Evolutionary conservation across 805 yeast species (phyloP).

Genomic region (Myxozyma melibiosi): DNA sequence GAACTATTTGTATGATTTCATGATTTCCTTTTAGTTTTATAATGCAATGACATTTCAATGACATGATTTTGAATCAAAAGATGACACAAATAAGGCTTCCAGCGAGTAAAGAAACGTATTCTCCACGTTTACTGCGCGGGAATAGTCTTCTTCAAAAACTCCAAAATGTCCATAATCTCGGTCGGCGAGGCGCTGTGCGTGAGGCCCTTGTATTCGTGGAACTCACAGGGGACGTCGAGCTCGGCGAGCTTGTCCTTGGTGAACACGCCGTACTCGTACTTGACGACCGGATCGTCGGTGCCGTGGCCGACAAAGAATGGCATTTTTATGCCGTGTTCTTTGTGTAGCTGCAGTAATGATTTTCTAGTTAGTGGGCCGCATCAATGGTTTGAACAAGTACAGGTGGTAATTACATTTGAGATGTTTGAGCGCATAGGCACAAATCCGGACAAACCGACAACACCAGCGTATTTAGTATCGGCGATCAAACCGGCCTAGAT

Average conservation of each 20-base stretch:
- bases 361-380: too few relatives aligned
- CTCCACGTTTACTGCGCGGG: conserved; percentile 11
- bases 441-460: conserved; percentile 77
- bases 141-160: conserved; percentile 48
- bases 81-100: too few relatives aligned
- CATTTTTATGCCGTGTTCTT: conserved; percentile 56
- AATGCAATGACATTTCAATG: too few relatives aligned
- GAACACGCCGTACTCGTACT: conserved; percentile 45
- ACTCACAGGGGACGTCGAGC: conserved; percentile 52
- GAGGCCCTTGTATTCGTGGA: conserved; percentile 62
- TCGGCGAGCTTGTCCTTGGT: conserved; percentile 52
- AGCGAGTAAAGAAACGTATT: too few relatives aligned
- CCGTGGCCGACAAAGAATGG: conserved; percentile 93
- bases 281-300: conserved; percentile 67
- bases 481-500: conserved; percentile 49
- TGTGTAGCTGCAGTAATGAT: conserved; percentile 27
- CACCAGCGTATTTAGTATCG: conserved; percentile 73
- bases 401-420: conserved; percentile 27
- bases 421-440: conserved; percentile 43
- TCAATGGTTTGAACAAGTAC: too few relatives aligned
- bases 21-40: too few relatives aligned
- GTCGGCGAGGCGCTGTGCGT: conserved; percentile 68
- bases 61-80: not conserved
- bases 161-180: conserved; percentile 60
- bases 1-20: too few relatives aligned